Evolutionary conservation across 108 stramenopile species (phyloP).

Genomic region (Pseudonitzschia multiseries): DNA sequence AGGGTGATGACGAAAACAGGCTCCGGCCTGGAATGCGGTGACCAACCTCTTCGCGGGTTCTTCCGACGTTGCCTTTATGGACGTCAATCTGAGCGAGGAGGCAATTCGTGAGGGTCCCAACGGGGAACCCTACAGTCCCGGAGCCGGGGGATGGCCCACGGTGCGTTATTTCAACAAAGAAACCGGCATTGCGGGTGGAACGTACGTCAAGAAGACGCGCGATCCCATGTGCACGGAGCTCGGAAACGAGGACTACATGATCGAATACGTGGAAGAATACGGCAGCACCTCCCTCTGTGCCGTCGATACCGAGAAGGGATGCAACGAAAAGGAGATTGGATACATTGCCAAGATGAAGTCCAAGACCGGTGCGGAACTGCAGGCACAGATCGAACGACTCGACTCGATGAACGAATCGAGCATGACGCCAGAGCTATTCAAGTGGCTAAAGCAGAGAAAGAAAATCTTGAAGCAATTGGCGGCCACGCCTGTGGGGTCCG

Average conservation of each 20-base stretch:
- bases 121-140: conserved; percentile 31
- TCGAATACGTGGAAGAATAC: conserved; percentile 49
- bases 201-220: conserved; percentile 56
- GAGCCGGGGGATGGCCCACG: conserved; percentile 75
- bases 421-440: conserved; percentile 1
- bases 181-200: conserved; percentile 52
- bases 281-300: conserved; percentile 49
- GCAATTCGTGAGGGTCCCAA: conserved; percentile 27
- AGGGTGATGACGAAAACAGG: conserved; percentile 86
- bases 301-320: conserved; percentile 27
- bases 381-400: conserved; percentile 30
- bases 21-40: conserved; percentile 71
- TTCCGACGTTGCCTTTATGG: conserved; percentile 51
- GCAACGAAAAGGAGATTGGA: conserved; percentile 41
- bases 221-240: conserved; percentile 64
- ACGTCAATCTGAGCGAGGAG: conserved; percentile 41
- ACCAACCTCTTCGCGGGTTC: conserved; percentile 52
- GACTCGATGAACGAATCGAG: conserved; percentile 29
- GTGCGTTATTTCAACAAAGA: conserved; percentile 69
- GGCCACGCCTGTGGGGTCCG: neutral
- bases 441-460: conserved; percentile 3
- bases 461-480: conserved; percentile 1
- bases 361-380: conserved; percentile 28
- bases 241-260: conserved; percentile 42
- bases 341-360: conserved; percentile 40